A percentile compares a stretch with the other conserved stretches of the same genome.
phyloP scores from a whole-genome alignment of 306 rosid species.

The Acacia confusa region DNA sequence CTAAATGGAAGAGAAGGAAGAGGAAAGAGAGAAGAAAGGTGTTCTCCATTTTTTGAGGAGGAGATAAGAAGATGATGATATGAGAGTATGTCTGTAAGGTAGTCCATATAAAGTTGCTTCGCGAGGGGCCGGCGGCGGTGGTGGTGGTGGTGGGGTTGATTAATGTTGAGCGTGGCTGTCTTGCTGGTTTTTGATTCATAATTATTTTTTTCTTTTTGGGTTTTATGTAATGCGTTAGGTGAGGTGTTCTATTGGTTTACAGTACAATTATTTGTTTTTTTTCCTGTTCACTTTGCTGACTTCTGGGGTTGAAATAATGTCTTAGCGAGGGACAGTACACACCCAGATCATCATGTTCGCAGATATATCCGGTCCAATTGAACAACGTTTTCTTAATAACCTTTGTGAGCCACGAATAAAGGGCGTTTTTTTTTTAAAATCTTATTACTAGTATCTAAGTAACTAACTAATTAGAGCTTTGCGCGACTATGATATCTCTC shows the following conservation, averaged over 20 bases:
- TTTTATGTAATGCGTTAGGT: background rate
- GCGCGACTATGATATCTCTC: too few species aligned
- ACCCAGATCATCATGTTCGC: background rate
- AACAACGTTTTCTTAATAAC: too few species aligned
- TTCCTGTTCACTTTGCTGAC: constrained; percentile 32
- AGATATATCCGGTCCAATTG: background rate
- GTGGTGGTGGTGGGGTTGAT: constrained; percentile 35
- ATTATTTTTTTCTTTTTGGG: background rate
- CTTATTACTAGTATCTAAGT: too few species aligned
- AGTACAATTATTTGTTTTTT: background rate
- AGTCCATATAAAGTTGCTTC: constrained; percentile 32
- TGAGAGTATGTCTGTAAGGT: constrained; percentile 27
- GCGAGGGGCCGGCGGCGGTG: constrained; percentile 14
- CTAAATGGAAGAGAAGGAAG: constrained; percentile 33
- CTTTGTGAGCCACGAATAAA: too few species aligned
- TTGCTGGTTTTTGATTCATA: background rate
- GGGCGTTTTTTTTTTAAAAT: too few species aligned
- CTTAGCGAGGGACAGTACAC: background rate
- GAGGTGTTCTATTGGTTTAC: background rate
- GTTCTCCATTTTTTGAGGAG: constrained; percentile 53
- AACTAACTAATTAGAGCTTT: too few species aligned
- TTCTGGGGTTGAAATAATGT: background rate
- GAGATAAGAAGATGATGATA: background rate
- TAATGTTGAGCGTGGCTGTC: constrained; percentile 11
- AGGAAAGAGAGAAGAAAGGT: constrained; percentile 36